Conservation (phyloP, 139 green algal genomes). For the Coelastrella sp. region DNA sequence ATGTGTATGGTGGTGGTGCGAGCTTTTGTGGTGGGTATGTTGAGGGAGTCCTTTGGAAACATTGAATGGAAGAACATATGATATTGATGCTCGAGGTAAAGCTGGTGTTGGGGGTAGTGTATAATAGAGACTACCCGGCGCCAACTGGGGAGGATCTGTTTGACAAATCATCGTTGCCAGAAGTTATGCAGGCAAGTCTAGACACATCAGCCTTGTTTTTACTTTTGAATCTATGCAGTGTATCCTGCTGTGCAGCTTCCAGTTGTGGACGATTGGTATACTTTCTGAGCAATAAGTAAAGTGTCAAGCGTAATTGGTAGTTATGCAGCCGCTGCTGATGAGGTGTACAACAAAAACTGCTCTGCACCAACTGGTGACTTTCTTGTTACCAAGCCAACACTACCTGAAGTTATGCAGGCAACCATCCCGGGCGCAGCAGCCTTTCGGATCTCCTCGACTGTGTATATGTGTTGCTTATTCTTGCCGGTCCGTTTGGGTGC, state of each 20-base stretch:
- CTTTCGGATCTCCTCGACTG: neutral
- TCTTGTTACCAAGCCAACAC: conserved; percentile 89
- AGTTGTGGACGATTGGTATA: neutral
- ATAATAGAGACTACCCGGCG: conserved; percentile 85
- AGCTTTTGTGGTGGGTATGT: no score
- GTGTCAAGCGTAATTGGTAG: conserved; percentile 40
- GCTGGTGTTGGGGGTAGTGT: conserved; percentile 74
- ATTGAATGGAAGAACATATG: no score
- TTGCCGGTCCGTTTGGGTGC: no score
- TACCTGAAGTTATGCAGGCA: conserved; percentile 95
- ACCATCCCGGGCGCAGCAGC: no score
- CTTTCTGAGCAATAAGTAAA: no score
- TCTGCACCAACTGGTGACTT: conserved; percentile 91
- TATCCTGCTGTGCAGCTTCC: neutral
- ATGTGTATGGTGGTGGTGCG: no score
- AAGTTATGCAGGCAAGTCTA: conserved; percentile 88
- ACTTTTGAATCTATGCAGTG: neutral
- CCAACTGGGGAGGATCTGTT: conserved; percentile 94
- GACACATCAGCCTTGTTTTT: neutral
- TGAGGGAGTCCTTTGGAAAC: no score
- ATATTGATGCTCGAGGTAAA: conserved; percentile 61
- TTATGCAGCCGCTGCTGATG: conserved; percentile 65
- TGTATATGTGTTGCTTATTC: neutral
- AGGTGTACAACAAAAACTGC: conserved; percentile 86
- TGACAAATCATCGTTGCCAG: conserved; percentile 92